Evolutionary conservation across 306 rosid genomes (phyloP).

Genomic region (Lathyrus sativus): DNA sequence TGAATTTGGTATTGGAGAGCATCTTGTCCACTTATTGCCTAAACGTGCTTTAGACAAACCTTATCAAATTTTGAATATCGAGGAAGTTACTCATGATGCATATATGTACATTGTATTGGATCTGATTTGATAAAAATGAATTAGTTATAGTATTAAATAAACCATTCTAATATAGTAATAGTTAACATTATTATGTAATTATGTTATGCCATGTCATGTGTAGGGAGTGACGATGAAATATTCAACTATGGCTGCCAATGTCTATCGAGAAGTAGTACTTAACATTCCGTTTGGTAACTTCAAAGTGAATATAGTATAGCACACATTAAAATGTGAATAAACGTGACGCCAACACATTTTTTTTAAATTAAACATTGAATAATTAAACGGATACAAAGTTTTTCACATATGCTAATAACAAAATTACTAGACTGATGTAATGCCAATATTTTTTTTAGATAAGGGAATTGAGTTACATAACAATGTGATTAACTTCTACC

Average conservation of each 20-base stretch:
- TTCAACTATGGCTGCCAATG: neutral
- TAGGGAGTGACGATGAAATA: neutral
- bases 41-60: neutral
- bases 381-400: too few species aligned
- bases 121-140: neutral
- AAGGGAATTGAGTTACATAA: too few species aligned
- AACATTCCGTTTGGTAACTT: neutral
- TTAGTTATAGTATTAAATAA: too few species aligned
- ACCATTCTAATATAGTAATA: neutral
- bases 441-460: too few species aligned
- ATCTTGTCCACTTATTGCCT: neutral
- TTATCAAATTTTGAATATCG: neutral
- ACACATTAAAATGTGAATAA: slow-evolving; percentile 3
- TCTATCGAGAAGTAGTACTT: neutral
- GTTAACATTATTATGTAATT: neutral
- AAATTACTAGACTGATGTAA: too few species aligned
- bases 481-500: too few species aligned
- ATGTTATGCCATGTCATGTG: too few species aligned
- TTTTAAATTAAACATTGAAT: neutral
- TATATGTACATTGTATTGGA: neutral
- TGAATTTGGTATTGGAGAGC: neutral
- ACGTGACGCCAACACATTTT: neutral
- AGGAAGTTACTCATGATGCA: neutral
- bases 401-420: too few species aligned
- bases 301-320: neutral